These are phyloP conservation scores for Clarkia xantiana DNA, from an alignment of 345 rosid species.

Conservation along the genomic window DNA sequence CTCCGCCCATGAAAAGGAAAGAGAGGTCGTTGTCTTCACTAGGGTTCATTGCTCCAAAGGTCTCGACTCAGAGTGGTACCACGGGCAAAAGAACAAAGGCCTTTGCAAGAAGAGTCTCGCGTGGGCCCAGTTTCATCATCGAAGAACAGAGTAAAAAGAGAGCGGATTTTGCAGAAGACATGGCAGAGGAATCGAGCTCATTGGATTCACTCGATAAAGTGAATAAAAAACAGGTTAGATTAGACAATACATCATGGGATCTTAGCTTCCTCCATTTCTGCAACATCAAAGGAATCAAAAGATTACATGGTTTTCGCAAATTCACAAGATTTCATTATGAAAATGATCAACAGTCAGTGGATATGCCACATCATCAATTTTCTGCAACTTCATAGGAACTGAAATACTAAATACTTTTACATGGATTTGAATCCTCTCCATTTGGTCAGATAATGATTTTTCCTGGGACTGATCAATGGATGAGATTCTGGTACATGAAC, in stretches of 20 bases:
- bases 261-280: constrained; percentile 1
- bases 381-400: too few species aligned
- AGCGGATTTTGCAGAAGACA: constrained; percentile 26
- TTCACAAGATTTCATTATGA: constrained; percentile 37
- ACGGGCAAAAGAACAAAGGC: constrained; percentile 52
- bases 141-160: constrained; percentile 34
- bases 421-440: too few species aligned
- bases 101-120: constrained; percentile 29
- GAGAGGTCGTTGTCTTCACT: constrained; percentile 59
- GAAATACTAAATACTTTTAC: too few species aligned
- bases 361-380: too few species aligned
- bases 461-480: too few species aligned
- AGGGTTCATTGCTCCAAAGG: constrained; percentile 52
- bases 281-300: neutral
- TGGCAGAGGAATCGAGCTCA: constrained; percentile 32
- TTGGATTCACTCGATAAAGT: constrained; percentile 26
- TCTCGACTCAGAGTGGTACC: constrained; percentile 30
- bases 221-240: constrained; percentile 40
- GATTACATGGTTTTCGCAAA: too few species aligned
- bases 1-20: constrained; percentile 48
- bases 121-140: constrained; percentile 21
- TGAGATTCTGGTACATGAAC: too few species aligned
- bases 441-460: too few species aligned
- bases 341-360: constrained; percentile 42
- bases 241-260: constrained; percentile 6